Evolutionary conservation across 129 eudicot genomes (phyloP).

Genomic region (Flaveria ramosissima): DNA sequence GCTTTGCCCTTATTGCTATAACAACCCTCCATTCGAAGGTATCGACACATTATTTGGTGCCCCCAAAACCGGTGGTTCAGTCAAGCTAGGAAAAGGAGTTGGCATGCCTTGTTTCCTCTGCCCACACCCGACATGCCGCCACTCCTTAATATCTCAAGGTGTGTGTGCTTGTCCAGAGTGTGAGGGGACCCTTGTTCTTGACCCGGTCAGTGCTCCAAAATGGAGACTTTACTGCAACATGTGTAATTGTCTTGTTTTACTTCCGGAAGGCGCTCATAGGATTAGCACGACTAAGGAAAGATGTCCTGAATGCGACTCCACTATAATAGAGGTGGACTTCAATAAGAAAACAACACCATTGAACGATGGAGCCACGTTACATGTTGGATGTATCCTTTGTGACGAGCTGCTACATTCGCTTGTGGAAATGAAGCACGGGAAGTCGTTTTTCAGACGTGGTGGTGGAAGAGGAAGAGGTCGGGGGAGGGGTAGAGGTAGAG

Average conservation of each 20-base stretch:
- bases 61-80: conserved; percentile 49
- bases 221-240: conserved; percentile 80
- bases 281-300: conserved; percentile 62
- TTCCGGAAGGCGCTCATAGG: conserved; percentile 79
- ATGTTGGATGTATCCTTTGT: conserved; percentile 79
- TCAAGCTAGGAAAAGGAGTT: conserved; percentile 68
- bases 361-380: conserved; percentile 67
- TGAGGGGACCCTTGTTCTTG: conserved; percentile 75
- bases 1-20: conserved; percentile 85
- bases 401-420: conserved; percentile 83
- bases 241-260: conserved; percentile 77
- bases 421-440: conserved; percentile 86
- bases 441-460: conserved; percentile 60
- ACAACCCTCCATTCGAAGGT: conserved; percentile 92
- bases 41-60: conserved; percentile 67
- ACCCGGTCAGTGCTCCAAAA: conserved; percentile 77
- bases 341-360: conserved; percentile 87
- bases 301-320: conserved; percentile 71
- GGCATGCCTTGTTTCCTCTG: conserved; percentile 96
- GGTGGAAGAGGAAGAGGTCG: conserved; percentile 54
- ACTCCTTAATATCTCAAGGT: conserved; percentile 79
- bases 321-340: conserved; percentile 75
- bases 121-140: conserved; percentile 82
- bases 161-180: conserved; percentile 95
- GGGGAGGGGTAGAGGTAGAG: conserved; percentile 37